Percentiles rank a stretch among this genome's conserved stretches.
Evolutionary conservation across 495 filamentous ascomycete genomes (phyloP).

Genomic region (Xylaria cubensis): DNA sequence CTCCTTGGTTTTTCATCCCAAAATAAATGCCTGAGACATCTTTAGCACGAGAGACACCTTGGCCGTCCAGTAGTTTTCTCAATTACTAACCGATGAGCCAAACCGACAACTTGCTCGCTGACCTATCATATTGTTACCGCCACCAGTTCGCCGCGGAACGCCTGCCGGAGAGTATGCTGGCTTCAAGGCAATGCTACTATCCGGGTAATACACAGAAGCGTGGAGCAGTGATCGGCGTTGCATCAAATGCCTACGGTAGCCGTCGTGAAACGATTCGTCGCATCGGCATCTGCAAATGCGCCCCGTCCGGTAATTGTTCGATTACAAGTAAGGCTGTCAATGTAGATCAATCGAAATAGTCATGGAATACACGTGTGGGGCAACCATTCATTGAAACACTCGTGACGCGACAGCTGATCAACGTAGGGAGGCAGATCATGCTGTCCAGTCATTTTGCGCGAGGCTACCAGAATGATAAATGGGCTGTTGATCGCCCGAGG

Average conservation of each 20-base stretch:
- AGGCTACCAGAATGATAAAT: conserved; percentile 11
- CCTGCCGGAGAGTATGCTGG: not conserved
- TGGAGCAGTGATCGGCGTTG: conserved; percentile 7
- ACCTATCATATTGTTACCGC: not conserved
- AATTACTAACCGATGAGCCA: not conserved
- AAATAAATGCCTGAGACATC: not conserved
- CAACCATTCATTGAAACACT: not conserved
- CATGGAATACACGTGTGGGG: not conserved
- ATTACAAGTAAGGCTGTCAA: conserved; percentile 10
- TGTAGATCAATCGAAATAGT: conserved; percentile 10
- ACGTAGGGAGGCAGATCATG: not conserved
- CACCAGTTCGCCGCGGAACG: conserved; percentile 16
- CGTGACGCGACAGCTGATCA: not conserved
- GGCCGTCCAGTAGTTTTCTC: not conserved
- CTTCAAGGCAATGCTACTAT: not conserved
- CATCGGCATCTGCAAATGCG: conserved; percentile 11
- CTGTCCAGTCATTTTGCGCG: conserved; percentile 10
- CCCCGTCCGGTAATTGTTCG: conserved; percentile 6
- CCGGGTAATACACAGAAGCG: not conserved
- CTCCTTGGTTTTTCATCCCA: not conserved
- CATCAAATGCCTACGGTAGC: not conserved
- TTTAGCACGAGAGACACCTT: no score
- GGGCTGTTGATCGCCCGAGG: not conserved
- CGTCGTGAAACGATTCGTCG: conserved; percentile 14
- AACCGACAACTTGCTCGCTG: not conserved